A percentile compares a stretch with the other conserved stretches of the same genome.
Conservation (phyloP, 139 green algal species). For the Ostreobium quekettii region DNA sequence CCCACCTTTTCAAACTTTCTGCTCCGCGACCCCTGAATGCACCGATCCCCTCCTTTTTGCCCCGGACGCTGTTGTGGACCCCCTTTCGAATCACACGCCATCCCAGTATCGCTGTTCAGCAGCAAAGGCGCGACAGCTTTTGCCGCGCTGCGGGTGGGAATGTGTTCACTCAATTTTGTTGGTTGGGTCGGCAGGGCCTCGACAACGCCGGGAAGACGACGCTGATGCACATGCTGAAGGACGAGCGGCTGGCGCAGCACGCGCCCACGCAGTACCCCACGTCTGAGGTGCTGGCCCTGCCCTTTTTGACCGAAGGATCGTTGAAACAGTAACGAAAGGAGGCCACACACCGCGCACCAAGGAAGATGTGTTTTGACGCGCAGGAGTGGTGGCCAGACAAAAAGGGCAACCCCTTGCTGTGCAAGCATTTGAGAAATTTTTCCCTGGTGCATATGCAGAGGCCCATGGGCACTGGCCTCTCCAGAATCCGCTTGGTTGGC, state of each 20-base stretch:
- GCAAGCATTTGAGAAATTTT: no score
- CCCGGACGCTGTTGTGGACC: no score
- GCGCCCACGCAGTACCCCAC: conserved; percentile 98
- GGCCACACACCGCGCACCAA: background rate
- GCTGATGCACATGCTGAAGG: conserved; percentile 99
- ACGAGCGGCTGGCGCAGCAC: conserved; percentile 93
- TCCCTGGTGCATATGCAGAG: no score
- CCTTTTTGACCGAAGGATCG: background rate
- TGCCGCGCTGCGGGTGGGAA: background rate
- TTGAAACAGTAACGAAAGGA: background rate
- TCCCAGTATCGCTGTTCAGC: background rate
- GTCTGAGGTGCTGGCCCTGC: conserved; percentile 62
- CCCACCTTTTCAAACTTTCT: no score
- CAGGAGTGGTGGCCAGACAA: background rate
- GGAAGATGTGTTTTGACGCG: background rate
- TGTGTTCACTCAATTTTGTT: background rate
- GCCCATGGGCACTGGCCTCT: no score
- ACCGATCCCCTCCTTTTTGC: no score
- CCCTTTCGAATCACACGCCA: background rate
- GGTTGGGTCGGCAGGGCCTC: conserved; percentile 58
- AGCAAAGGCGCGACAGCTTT: background rate
- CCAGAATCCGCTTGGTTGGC: no score
- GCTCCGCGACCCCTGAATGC: no score
- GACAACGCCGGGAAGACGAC: conserved; percentile 99
- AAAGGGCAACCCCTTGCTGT: no score